phyloP scores from a whole-genome alignment of 306 rosid species.

The Macrotyloma uniflorum region DNA sequence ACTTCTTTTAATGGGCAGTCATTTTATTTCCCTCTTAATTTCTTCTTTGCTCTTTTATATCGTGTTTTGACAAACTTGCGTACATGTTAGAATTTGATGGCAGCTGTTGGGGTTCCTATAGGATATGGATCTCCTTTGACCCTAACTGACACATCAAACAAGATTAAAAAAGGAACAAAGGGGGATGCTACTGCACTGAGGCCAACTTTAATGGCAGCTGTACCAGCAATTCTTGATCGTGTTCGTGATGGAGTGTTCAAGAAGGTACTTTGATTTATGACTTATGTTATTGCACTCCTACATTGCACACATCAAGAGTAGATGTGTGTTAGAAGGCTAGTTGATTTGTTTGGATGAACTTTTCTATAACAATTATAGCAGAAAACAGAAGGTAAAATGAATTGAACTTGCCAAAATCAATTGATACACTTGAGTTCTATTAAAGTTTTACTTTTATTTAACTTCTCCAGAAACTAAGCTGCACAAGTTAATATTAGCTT shows the following conservation, averaged over 20 bases:
- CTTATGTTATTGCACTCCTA: slow-evolving; percentile 22
- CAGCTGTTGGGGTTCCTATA: slow-evolving; percentile 82
- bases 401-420: background rate
- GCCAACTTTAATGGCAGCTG: slow-evolving; percentile 92
- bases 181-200: slow-evolving; percentile 72
- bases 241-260: slow-evolving; percentile 90
- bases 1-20: slow-evolving; percentile 6
- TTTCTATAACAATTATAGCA: background rate
- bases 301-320: background rate
- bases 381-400: background rate
- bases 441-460: background rate
- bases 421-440: background rate
- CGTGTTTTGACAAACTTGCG: slow-evolving; percentile 36
- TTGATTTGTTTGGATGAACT: background rate
- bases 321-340: slow-evolving; percentile 5
- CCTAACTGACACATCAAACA: slow-evolving; percentile 83
- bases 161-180: slow-evolving; percentile 81
- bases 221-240: slow-evolving; percentile 92
- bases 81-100: slow-evolving; percentile 62
- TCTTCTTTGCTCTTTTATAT: background rate
- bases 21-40: background rate
- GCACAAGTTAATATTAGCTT: background rate
- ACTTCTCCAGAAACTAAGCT: background rate
- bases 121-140: slow-evolving; percentile 94
- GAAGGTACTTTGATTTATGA: slow-evolving; percentile 60